Conservation (phyloP, 2,329 filamentous ascomycete species). For the Peltaster fructicola region DNA sequence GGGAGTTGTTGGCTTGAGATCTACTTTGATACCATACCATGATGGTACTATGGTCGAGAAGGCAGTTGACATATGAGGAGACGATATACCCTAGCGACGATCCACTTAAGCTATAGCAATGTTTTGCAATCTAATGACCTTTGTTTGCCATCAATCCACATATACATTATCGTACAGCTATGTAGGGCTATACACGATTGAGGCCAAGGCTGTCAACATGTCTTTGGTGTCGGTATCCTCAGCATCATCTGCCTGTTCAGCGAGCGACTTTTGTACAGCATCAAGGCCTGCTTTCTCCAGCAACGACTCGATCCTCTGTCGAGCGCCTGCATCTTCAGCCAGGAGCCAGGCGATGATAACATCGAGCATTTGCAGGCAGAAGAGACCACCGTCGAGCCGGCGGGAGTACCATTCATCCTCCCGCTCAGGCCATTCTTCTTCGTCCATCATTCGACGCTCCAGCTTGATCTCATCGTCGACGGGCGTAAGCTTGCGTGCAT, state of each 20-base stretch:
- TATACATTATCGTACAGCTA: too few species aligned
- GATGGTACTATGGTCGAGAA: too few species aligned
- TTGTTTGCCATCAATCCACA: too few species aligned
- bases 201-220: conserved; percentile 47
- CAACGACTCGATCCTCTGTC: too few species aligned
- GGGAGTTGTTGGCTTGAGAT: too few species aligned
- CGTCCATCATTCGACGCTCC: conserved; percentile 36
- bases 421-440: conserved; percentile 43
- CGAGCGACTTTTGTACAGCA: conserved; percentile 48
- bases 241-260: conserved; percentile 45
- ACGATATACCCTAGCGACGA: too few species aligned
- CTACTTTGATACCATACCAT: too few species aligned
- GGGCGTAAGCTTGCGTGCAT: conserved; percentile 41
- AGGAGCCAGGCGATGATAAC: conserved; percentile 76
- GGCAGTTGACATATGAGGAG: too few species aligned
- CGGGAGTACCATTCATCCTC: conserved; percentile 56
- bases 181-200: too few species aligned
- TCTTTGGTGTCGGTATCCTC: conserved; percentile 38
- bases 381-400: conserved; percentile 69
- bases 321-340: conserved; percentile 70
- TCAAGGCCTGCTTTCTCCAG: conserved; percentile 44
- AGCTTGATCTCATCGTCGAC: conserved; percentile 46
- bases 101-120: too few species aligned
- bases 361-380: conserved; percentile 67
- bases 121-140: too few species aligned